Conservation (phyloP, 371 early-diverging fungal species). For the Lichtheimia corymbifera region DNA sequence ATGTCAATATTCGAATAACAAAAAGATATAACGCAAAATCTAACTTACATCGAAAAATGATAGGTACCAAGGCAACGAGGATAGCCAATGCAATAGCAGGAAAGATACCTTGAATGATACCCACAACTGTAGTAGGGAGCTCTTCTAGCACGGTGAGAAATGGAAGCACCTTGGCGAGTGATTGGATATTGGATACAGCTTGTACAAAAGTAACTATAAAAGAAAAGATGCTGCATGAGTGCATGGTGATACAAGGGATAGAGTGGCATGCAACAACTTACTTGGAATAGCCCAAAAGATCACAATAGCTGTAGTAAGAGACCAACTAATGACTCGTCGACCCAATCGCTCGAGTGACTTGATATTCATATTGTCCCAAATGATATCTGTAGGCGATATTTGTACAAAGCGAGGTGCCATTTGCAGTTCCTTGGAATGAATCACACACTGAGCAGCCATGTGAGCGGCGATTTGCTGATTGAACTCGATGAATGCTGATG, state of each 20-base stretch:
- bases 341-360: conserved; percentile 55
- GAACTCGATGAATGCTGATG: conserved; percentile 84
- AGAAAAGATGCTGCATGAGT: background rate
- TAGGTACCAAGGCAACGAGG: conserved; percentile 72
- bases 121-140: conserved; percentile 40
- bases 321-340: conserved; percentile 53
- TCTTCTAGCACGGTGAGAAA: conserved; percentile 45
- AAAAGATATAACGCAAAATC: background rate
- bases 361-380: conserved; percentile 82
- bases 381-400: conserved; percentile 75
- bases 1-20: background rate
- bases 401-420: conserved; percentile 71
- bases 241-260: background rate
- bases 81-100: conserved; percentile 74
- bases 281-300: conserved; percentile 76
- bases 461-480: conserved; percentile 80
- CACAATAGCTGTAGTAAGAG: conserved; percentile 52
- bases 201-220: conserved; percentile 58
- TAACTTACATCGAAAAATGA: conserved; percentile 57
- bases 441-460: conserved; percentile 77
- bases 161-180: conserved; percentile 50
- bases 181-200: conserved; percentile 62
- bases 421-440: conserved; percentile 64
- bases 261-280: conserved; percentile 8
- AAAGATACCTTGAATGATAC: conserved; percentile 79